Conservation (phyloP, 176 grass and related monocot genomes). For the Carex cristatella region DNA sequence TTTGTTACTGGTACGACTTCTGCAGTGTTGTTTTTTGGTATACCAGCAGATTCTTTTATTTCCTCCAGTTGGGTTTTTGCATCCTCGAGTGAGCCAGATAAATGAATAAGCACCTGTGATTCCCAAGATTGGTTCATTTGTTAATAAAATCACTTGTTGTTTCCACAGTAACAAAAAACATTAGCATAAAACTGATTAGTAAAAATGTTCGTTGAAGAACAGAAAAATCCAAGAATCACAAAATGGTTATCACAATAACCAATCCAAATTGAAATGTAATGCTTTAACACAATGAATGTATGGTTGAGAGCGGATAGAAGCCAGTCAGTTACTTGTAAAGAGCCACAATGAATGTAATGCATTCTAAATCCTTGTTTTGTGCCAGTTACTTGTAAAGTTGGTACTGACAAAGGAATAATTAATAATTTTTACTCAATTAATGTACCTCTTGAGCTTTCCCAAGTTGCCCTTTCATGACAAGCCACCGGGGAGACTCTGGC, state of each 20-base stretch:
- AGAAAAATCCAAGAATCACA: neutral
- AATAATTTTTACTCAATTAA: neutral
- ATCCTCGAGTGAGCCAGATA: conserved; percentile 21
- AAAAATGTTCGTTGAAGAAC: neutral
- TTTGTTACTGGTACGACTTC: neutral
- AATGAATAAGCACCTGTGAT: conserved; percentile 23
- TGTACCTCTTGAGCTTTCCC: conserved; percentile 27
- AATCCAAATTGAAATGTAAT: neutral
- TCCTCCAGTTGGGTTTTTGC: conserved; percentile 37
- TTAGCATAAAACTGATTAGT: no score
- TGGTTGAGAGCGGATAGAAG: neutral
- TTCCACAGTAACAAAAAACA: neutral
- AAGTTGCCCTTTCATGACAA: conserved; percentile 44
- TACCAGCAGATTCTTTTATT: conserved; percentile 23
- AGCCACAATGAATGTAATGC: no score
- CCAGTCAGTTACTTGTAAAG: neutral
- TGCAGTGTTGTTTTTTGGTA: neutral
- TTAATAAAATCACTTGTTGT: neutral
- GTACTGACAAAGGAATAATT: neutral
- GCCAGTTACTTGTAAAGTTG: neutral
- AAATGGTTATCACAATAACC: neutral
- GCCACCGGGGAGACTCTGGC: conserved; percentile 72
- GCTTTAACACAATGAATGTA: neutral
- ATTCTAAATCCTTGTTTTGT: neutral
- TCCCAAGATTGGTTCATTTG: neutral